Evolutionary conservation across 116 monocot species (phyloP), one percentile per base, ranked within the genome.

Genomic region (Phalaenopsis hybrid): DNA sequence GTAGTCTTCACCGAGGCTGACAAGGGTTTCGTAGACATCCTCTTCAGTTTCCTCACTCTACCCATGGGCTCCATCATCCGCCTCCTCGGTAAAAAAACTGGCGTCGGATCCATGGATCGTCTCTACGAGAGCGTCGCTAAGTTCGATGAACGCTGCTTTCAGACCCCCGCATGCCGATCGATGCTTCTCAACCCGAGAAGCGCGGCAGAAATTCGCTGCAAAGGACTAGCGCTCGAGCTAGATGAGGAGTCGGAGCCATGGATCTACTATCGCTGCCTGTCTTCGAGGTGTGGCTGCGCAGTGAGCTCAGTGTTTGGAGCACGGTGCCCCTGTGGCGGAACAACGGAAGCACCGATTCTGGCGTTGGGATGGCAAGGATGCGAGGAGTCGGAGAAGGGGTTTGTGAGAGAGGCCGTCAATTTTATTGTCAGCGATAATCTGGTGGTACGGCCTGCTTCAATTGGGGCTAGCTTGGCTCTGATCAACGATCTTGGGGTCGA

Each of bases 41-140:
- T 88, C 59, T 72, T 88, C 51, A 79, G 85, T 81, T 88, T 88
- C 81, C 75, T 85, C 25, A 88, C 85, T 8, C 31, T 85, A 12
- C 85, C 88, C 6, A 4, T 88, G 28, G 83, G 81, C 0, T 78
- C 85, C n/a, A 48, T 85, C 59, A 72, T 88, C 77, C 31, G 81
- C 44, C 78, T 88, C 45, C 57, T 81, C 16, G 59, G 68, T 76
- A 85, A 80, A 43, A 18, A 81, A 16, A 51, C 75, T 0, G 5
- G 23, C 15, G 0, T 74, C 8, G 87, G 87, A 9, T 84, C 81
- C 84, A 9, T 87, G 28, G 79, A 81, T 77, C 51, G 74, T 1
- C 43, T 87, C 28, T 81, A 87, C 72, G 57, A 78, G 25, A 81
- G 84, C 48, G 87, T 87, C 18, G 81, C 78, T 8, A 63, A 76